Evolutionary conservation across 495 filamentous ascomycete genomes (phyloP).

Genomic region (Beverwykella pulmonaria): DNA sequence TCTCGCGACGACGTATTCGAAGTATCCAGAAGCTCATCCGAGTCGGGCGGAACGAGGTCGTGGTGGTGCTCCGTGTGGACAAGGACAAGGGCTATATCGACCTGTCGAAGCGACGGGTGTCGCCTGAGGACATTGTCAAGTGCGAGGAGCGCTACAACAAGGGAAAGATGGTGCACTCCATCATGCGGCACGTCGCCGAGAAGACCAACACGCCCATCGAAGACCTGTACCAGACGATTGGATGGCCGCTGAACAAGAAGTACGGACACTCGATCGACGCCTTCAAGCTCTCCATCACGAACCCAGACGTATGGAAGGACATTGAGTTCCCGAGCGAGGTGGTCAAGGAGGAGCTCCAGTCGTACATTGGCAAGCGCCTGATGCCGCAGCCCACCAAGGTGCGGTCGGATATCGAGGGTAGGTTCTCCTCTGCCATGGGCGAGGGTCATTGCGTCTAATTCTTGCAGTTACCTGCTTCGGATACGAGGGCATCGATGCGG

Average conservation of each 20-base stretch:
- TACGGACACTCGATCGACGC: constrained; percentile 96
- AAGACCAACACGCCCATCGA: constrained; percentile 93
- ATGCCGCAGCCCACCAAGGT: constrained; percentile 98
- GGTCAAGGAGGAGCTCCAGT: constrained; percentile 83
- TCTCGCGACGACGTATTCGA: constrained; percentile 93
- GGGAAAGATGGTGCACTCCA: constrained; percentile 97
- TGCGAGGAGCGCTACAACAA: constrained; percentile 99
- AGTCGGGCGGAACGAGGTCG: constrained; percentile 95
- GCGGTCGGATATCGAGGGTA: constrained; percentile 87
- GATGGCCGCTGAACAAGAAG: constrained; percentile 95
- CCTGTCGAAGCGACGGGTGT: constrained; percentile 96
- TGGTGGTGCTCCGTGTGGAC: constrained; percentile 96
- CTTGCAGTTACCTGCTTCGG: constrained; percentile 80
- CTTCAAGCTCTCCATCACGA: constrained; percentile 98
- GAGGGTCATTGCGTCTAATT: neutral
- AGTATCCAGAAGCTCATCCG: constrained; percentile 99
- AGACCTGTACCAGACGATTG: constrained; percentile 87
- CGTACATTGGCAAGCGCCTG: constrained; percentile 92
- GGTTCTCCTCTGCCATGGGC: neutral
- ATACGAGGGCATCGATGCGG: constrained; percentile 97
- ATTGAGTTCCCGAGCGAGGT: constrained; percentile 82
- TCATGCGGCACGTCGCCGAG: constrained; percentile 97
- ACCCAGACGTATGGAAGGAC: constrained; percentile 93
- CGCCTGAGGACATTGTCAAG: constrained; percentile 94
- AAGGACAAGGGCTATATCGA: constrained; percentile 99